Conservation (phyloP, 768 basidiomycete genomes). For the Leccinellum rugosiceps region DNA sequence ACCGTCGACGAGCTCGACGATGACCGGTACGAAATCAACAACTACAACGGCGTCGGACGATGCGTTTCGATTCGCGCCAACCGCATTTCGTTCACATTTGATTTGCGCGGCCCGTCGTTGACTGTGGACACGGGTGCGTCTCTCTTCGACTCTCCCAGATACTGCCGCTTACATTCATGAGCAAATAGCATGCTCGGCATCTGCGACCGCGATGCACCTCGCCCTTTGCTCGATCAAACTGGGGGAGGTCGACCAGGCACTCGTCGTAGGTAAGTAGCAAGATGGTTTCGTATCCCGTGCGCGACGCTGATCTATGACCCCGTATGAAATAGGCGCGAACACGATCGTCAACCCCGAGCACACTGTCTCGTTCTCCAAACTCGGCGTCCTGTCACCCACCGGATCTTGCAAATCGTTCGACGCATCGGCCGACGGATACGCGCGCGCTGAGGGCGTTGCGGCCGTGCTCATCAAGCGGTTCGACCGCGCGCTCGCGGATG, state of each 20-base stretch:
- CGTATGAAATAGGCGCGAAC: conserved; percentile 20
- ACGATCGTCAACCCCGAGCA: conserved; percentile 29
- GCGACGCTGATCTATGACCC: background rate
- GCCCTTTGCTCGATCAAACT: conserved; percentile 41
- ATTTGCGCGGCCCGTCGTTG: conserved; percentile 45
- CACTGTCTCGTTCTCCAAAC: conserved; percentile 27
- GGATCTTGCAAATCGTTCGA: conserved; percentile 34
- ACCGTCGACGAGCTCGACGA: conserved; percentile 29
- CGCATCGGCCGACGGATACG: conserved; percentile 31
- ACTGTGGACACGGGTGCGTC: conserved; percentile 36
- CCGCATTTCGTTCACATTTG: conserved; percentile 33
- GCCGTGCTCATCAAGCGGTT: conserved; percentile 35
- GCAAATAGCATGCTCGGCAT: conserved; percentile 40
- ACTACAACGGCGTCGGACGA: conserved; percentile 30
- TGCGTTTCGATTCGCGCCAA: conserved; percentile 31
- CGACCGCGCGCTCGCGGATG: conserved; percentile 29
- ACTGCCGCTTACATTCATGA: background rate
- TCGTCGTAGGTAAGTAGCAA: conserved; percentile 32
- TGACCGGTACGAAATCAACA: conserved; percentile 26
- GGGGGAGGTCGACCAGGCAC: conserved; percentile 47
- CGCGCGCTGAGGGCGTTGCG: conserved; percentile 26
- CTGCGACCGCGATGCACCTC: conserved; percentile 44
- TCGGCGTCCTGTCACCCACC: conserved; percentile 34
- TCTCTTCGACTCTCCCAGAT: background rate
- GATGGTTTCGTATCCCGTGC: no score